Evolutionary conservation across 2,329 filamentous ascomycete genomes (phyloP).

Genomic region (Alternaria conjuncta): DNA sequence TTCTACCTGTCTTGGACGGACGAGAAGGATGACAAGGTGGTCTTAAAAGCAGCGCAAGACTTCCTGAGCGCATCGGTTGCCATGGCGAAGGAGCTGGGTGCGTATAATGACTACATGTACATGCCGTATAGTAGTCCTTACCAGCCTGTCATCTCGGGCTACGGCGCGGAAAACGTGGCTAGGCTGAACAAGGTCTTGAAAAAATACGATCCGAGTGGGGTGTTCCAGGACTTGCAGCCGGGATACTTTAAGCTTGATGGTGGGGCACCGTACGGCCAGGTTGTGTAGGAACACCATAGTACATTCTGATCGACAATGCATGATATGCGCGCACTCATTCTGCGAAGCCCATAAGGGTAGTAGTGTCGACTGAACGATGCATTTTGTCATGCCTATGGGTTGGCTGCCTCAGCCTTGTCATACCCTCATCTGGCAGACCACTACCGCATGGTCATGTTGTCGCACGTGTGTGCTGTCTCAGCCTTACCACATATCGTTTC

Average conservation of each 20-base stretch:
- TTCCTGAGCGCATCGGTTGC: slow-evolving; percentile 5
- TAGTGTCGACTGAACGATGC: not conserved
- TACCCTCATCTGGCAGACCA: not conserved
- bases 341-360: not conserved
- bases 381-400: not conserved
- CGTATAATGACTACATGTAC: slow-evolving; percentile 41
- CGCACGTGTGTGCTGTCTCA: not conserved
- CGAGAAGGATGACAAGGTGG: slow-evolving; percentile 23
- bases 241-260: slow-evolving; percentile 18
- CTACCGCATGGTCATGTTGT: not conserved
- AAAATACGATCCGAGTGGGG: slow-evolving; percentile 14
- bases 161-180: slow-evolving; percentile 47
- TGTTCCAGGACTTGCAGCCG: slow-evolving; percentile 17
- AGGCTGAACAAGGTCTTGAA: slow-evolving; percentile 13
- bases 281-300: not conserved
- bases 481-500: not conserved
- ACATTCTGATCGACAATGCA: not conserved
- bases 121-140: slow-evolving; percentile 55
- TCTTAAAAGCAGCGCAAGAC: slow-evolving; percentile 21
- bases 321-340: not conserved
- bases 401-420: not conserved
- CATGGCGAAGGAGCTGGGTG: slow-evolving; percentile 9
- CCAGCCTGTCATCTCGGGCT: slow-evolving; percentile 51
- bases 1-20: slow-evolving; percentile 28
- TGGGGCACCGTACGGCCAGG: not conserved